Evolutionary conservation across 129 eudicot genomes (phyloP), one percentile per base, ranked within the genome.

Genomic region (Oenanthe sinensis): DNA sequence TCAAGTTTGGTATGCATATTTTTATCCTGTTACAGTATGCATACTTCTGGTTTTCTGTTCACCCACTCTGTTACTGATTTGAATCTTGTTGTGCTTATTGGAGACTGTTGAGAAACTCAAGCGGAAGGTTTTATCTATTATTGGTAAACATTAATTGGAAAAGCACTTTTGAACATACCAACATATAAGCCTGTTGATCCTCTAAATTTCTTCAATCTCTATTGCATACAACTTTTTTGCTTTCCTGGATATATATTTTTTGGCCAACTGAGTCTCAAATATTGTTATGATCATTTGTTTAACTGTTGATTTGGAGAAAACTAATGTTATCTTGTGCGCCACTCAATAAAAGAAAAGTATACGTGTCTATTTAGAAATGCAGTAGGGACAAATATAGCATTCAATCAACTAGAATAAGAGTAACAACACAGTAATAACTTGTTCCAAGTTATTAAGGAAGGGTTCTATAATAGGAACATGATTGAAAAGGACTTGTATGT

Each of bases 21-120:
- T 15, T 74, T 40, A 73, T 48, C 74, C 13, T 55, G 22, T 55
- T 44, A 30, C 36, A 65, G 54, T 45, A 39, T 9, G 36, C 6
- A 14, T 62, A 50, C 40, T 67, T 10, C 9, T 3, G 45, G 28
- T 54, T 19, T 20, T 46, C 26, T 8, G 28, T 69, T 73, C 36
- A 46, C 44, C 19, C 43, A 62, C 37, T 39, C 4, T 68, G 14
- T 20, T 37, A 30, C 48, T 33, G 77, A 67, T 40, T 40, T 46
- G 13, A 63, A 70, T 62, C 13, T 45, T 45, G 20, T 70, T 71
- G 58, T 69, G 48, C 36, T 30, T 67, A 45, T 71, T 81, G 88
- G 92, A 95, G 97, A 84, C 77, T 11, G 84, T 85, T 49, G 91
- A 90, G 85, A 88, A 83, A 88, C 90, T 91, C 15, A 86, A 79